Base-by-base conservation (phyloP, 2,329 filamentous ascomycete genomes). In the Leptographium lundbergii region DNA sequence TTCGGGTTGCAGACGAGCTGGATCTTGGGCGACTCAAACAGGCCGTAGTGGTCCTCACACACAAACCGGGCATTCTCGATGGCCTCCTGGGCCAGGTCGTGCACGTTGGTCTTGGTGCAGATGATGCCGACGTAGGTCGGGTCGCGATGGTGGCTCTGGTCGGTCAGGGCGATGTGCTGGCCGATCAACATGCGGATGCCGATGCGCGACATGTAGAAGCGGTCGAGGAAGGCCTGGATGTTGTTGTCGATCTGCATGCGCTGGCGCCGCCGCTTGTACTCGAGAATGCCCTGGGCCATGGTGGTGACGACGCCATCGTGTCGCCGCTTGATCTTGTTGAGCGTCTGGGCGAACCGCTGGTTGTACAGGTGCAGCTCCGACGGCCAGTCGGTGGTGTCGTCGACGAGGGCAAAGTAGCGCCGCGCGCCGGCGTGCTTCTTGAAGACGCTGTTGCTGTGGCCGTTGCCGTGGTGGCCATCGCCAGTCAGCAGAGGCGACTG, bases 141-240 rank as follows among this genome's bases (percentile, higher is more conserved):
- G 71, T 97, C 92, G 63, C 86, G 85, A 65, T 91, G 85, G 66
- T 94, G 87, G 67, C 86, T 88, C 74, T 97, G 91, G 71, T 97
- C 92, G 6, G 91, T 96, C 61, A 99, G 79, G 61, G 94, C 94
- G 68, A 99, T 96, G 77, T 99, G 94, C 72, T 99, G 94, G 57
- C 94, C 94, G 67, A 99, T 96, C 56, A 99, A 85, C 94, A 99
- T 99, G 67, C 94, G 89, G 66, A 99, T 99, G 65, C 94, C 94
- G 69, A 99, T 99, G 63, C 94, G 89, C 52, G 91, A 96, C 94
- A 99, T 99, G 79, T 99, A 99, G 75, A 99, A 99, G 61, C 94
- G 89, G 75, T 99, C 94, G 65, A 99, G 84, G 77, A 99, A 99
- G 59, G 90, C 87, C 72, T 99, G 94, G 61, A 99, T 96, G 66